Evolutionary conservation across 2,329 filamentous ascomycete species (phyloP).

Genomic region (Acrodontium crateriforme): DNA sequence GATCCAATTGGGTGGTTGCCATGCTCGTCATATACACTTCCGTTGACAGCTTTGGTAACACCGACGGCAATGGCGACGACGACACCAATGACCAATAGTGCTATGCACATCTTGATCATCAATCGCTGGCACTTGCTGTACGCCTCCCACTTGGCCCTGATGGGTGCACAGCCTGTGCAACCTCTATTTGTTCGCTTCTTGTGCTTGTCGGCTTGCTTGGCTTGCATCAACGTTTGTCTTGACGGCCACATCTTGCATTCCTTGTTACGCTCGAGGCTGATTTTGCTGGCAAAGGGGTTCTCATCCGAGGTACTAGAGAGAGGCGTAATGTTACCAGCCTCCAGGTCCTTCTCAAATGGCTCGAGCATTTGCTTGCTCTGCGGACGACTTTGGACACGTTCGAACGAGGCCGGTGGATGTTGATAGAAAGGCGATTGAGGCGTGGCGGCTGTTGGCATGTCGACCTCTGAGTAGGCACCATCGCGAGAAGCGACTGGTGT

Average conservation of each 20-base stretch:
- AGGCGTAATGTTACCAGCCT: conserved; percentile 16
- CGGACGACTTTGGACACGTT: conserved; percentile 18
- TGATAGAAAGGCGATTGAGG: conserved; percentile 35
- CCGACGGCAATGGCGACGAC: conserved; percentile 36
- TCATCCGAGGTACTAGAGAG: conserved; percentile 22
- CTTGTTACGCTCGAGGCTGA: conserved; percentile 30
- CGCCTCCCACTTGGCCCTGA: conserved; percentile 22
- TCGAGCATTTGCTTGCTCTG: conserved; percentile 6
- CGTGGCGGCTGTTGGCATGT: conserved; percentile 21
- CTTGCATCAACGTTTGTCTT: conserved; percentile 32
- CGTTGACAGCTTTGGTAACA: conserved; percentile 35
- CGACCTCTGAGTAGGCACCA: conserved; percentile 16
- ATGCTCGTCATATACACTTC: conserved; percentile 30
- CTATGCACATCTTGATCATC: conserved; percentile 31
- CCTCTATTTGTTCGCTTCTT: conserved; percentile 17
- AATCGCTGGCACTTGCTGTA: conserved; percentile 31
- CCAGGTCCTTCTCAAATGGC: conserved; percentile 27
- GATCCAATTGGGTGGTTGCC: conserved; percentile 13
- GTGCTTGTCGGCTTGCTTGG: conserved; percentile 24
- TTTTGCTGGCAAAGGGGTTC: conserved; percentile 26
- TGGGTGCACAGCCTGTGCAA: conserved; percentile 20
- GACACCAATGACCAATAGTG: conserved; percentile 30
- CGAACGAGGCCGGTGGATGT: conserved; percentile 33
- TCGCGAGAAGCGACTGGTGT: conserved; percentile 20
- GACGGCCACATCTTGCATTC: conserved; percentile 41